phyloP scores from a whole-genome alignment of 169 alveolate species.

The Besnoitia besnoiti region DNA sequence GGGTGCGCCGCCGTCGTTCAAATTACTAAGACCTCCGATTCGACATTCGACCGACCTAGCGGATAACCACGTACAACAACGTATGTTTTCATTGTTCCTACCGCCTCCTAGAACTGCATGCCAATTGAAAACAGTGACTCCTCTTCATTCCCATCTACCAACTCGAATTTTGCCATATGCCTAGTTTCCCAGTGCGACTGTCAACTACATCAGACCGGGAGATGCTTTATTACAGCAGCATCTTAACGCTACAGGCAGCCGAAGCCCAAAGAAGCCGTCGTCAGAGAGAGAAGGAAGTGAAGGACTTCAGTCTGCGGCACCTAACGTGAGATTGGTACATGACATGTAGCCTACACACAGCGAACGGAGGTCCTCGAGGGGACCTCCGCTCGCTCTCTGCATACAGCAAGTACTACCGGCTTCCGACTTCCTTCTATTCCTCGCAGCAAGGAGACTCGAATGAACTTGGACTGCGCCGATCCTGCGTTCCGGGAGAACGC shows the following conservation, averaged over 20 bases:
- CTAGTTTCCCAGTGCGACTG: too few relatives aligned
- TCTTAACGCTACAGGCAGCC: neutral
- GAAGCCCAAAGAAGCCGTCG: conserved; percentile 11
- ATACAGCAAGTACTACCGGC: neutral
- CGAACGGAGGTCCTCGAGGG: too few relatives aligned
- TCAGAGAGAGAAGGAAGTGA: conserved; percentile 7
- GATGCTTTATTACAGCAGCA: conserved; percentile 27
- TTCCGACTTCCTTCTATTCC: neutral
- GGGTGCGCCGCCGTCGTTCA: too few relatives aligned
- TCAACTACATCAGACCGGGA: neutral
- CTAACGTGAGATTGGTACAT: neutral
- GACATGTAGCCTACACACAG: neutral
- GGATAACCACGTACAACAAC: too few relatives aligned
- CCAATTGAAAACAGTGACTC: too few relatives aligned
- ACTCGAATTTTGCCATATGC: too few relatives aligned
- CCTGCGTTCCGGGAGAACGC: neutral
- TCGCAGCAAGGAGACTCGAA: neutral
- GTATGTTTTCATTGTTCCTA: too few relatives aligned
- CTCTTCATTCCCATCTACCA: too few relatives aligned
- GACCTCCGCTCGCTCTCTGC: neutral
- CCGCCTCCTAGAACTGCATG: too few relatives aligned
- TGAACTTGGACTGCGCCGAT: neutral
- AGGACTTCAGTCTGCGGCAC: neutral
- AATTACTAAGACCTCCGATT: too few relatives aligned
- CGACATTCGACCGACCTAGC: too few relatives aligned